Evolutionary conservation across 495 filamentous ascomycete species (phyloP), one percentile per base, ranked within the genome.

Genomic region (Clohesyomyces aquaticus): DNA sequence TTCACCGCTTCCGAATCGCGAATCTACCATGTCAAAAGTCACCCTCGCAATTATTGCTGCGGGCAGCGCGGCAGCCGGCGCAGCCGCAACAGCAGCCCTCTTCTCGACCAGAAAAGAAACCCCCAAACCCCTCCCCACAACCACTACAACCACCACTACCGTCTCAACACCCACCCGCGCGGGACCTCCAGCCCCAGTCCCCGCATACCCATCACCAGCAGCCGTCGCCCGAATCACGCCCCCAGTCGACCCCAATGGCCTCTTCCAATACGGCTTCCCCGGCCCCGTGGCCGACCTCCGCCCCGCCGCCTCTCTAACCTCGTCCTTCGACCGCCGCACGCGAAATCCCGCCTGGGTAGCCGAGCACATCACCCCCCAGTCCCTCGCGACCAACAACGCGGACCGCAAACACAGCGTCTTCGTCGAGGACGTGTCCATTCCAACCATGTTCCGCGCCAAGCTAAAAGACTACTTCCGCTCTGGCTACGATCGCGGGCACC

Each of bases 231-330:
- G 81, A 69, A 68, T n/a, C n/a, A n/a, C 70, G 46, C 65, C 74
- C 29, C 88, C 85, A 19, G 91, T 97, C 71, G 84, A 98, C 76
- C 93, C 94, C 0, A 78, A 89, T 0, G 94, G 93, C 18, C 81
- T 98, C 69, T 93, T 96, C 75, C 88, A 97, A 74, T 98, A 98
- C 77, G 94, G 95, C 68, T 98, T 98, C 78, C 93, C 94, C 0
- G 94, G 94, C 58, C 95, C 94, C 29, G 76, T 93, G 27, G 82
- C 85, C 69, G 94, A 98, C 76, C 83, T 95, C 56, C 87, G 90
- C 42, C 81, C 84, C 38, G 84, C 89, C 14, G 74, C 82, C 2
- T 87, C 90, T 23, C 82, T 96, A 35, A 81, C 91, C 63, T 96
- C 91, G 26, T 87, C 88, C 70, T 98, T 86, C 80, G 93, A 98